Evolutionary conservation across 352 stramenopile genomes (phyloP).

Genomic region (Thraustochytrium sp.): DNA sequence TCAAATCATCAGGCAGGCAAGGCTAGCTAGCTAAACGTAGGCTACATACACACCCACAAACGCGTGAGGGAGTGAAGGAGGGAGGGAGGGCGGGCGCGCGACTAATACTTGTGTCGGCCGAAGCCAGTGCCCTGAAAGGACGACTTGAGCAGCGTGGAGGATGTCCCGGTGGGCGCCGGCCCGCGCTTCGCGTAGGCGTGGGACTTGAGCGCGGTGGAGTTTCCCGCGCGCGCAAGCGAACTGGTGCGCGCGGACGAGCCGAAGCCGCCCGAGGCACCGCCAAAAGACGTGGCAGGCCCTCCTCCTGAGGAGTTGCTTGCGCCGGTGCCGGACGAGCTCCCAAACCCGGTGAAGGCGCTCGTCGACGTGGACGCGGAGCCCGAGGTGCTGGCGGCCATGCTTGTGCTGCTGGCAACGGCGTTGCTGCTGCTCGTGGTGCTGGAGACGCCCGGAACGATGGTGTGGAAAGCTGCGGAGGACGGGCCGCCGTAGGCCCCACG

Average conservation of each 20-base stretch:
- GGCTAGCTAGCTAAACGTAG: too few species aligned
- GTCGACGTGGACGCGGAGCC: background rate
- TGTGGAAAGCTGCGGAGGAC: background rate
- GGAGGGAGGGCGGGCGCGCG: background rate
- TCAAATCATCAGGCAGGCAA: too few species aligned
- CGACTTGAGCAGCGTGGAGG: too few species aligned
- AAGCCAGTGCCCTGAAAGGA: conserved; percentile 6
- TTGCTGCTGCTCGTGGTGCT: background rate
- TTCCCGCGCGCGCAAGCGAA: background rate
- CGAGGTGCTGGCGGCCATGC: background rate
- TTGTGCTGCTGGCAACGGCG: too few species aligned
- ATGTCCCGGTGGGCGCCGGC: too few species aligned
- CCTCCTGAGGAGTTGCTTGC: background rate
- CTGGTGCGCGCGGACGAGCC: background rate
- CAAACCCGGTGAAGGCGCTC: background rate
- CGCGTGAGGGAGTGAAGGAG: too few species aligned
- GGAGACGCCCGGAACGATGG: background rate
- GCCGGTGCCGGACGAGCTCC: background rate
- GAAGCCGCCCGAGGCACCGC: too few species aligned
- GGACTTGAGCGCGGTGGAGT: too few species aligned
- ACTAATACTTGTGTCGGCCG: conserved; percentile 38
- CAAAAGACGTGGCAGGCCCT: too few species aligned
- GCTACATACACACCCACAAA: background rate
- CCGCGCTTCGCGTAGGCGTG: too few species aligned
- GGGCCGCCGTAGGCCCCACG: background rate